Percentiles rank a stretch among this genome's conserved stretches.
phyloP scores from a whole-genome alignment of 2,329 filamentous ascomycete species.

The Fusarium paranaense region DNA sequence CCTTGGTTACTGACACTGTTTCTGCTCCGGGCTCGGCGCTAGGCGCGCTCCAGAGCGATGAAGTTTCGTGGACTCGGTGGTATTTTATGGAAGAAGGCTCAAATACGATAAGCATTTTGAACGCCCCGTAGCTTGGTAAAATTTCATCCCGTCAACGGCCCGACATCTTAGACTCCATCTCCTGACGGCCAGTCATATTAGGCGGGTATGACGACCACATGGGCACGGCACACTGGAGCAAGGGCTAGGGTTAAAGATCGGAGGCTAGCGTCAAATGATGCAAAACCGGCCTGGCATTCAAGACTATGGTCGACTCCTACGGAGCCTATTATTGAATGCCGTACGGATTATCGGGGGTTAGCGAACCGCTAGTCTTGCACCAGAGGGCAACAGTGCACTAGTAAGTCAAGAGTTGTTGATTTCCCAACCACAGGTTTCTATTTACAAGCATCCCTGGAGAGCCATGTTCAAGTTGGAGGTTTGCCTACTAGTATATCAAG shows the following conservation, averaged over 20 bases:
- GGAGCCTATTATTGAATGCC: not conserved
- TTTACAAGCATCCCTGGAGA: not conserved
- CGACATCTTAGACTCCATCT: not conserved
- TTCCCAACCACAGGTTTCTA: not conserved
- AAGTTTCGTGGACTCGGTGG: not conserved
- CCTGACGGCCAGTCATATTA: not conserved
- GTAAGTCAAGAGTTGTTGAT: not conserved
- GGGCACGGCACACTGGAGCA: not conserved
- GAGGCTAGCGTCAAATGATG: not conserved
- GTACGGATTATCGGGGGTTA: not conserved
- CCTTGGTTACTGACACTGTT: not conserved
- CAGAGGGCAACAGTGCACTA: no score
- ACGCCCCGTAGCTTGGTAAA: not conserved
- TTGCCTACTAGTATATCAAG: not conserved
- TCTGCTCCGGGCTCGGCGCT: not conserved
- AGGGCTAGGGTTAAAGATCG: not conserved
- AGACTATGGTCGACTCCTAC: not conserved
- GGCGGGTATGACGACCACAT: not conserved
- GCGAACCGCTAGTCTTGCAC: not conserved
- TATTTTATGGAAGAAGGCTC: not conserved
- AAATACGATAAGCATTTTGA: not conserved
- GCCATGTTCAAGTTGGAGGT: not conserved
- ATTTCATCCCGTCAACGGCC: not conserved
- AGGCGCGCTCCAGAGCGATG: not conserved
- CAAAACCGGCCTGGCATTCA: not conserved